These are phyloP conservation scores for Chlamydomonas sp. DNA, from an alignment of 139 green algal species.

Conservation along the genomic window DNA sequence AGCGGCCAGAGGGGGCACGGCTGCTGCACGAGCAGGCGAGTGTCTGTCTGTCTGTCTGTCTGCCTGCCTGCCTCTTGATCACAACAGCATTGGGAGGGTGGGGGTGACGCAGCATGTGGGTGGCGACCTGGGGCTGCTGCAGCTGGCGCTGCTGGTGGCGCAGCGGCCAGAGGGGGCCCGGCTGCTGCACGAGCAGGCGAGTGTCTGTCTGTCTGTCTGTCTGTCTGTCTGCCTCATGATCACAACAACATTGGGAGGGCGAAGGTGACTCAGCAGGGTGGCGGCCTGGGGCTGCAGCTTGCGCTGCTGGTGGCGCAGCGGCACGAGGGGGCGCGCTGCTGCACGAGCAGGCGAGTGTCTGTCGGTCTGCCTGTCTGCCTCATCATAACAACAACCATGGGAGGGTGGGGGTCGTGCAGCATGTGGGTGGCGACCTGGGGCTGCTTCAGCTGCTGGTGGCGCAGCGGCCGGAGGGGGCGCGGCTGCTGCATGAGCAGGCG, in stretches of 20 bases:
- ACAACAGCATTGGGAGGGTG: too few species aligned
- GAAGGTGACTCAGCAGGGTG: too few species aligned
- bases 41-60: too few species aligned
- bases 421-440: constrained; percentile 20
- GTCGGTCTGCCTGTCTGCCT: too few species aligned
- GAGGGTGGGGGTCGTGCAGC: too few species aligned
- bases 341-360: constrained; percentile 24
- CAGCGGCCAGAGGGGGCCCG: constrained; percentile 30
- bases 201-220: too few species aligned
- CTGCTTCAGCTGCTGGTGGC: constrained; percentile 34
- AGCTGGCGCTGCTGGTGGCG: constrained; percentile 32
- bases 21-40: constrained; percentile 31
- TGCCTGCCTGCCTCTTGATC: too few species aligned
- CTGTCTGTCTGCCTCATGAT: too few species aligned
- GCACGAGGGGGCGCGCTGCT: constrained; percentile 36
- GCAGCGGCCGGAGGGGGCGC: constrained; percentile 30
- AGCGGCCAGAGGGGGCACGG: constrained; percentile 29
- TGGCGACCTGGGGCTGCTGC: constrained; percentile 31
- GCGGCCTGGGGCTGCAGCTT: constrained; percentile 35
- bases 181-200: constrained; percentile 29
- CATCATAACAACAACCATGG: too few species aligned
- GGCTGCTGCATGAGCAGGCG: constrained; percentile 28
- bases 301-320: constrained; percentile 22
- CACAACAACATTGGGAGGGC: too few species aligned
- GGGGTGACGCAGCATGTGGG: too few species aligned